phyloP scores from a whole-genome alignment of 176 grass and related monocot genomes.

The Elaeis guineensis region DNA sequence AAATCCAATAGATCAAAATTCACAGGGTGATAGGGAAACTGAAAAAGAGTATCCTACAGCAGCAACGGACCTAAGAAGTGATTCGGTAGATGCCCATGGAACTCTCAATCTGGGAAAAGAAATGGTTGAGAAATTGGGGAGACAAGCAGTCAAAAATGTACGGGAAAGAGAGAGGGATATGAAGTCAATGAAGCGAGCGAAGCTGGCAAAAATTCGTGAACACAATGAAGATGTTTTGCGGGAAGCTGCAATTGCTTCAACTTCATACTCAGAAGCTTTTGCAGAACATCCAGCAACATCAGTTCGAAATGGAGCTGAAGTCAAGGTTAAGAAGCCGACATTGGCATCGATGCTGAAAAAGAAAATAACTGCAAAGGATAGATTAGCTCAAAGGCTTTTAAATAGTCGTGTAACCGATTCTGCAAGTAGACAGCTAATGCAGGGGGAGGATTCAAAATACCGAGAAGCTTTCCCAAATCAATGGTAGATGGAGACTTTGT shows the following conservation, averaged over 20 bases:
- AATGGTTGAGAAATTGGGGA: conserved; percentile 42
- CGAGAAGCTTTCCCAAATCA: conserved; percentile 80
- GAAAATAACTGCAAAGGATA: conserved; percentile 78
- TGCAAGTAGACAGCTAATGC: conserved; percentile 30
- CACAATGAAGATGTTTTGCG: conserved; percentile 76
- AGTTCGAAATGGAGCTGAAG: conserved; percentile 15
- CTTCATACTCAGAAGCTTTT: conserved; percentile 51
- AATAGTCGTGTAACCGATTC: conserved; percentile 37
- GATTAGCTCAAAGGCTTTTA: conserved; percentile 65
- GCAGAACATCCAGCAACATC: conserved; percentile 27
- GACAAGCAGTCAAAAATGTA: conserved; percentile 60
- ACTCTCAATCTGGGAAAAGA: conserved; percentile 19
- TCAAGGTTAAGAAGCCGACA: conserved; percentile 51
- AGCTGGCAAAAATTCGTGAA: conserved; percentile 50
- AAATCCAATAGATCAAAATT: conserved; percentile 19
- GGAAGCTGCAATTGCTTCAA: conserved; percentile 79
- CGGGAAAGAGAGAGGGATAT: conserved; percentile 49
- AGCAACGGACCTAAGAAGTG: conserved; percentile 1
- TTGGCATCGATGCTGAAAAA: conserved; percentile 87
- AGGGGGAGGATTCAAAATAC: conserved; percentile 58
- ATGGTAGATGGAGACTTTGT: conserved; percentile 28
- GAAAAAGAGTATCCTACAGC: conserved; percentile 4
- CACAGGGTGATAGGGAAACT: conserved; percentile 7
- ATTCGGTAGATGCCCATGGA: conserved; percentile 4
- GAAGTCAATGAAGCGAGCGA: conserved; percentile 50